Evolutionary conservation across 2,329 filamentous ascomycete genomes (phyloP), one percentile per base, ranked within the genome.

Genomic region (Drechslerella dactyloides): DNA sequence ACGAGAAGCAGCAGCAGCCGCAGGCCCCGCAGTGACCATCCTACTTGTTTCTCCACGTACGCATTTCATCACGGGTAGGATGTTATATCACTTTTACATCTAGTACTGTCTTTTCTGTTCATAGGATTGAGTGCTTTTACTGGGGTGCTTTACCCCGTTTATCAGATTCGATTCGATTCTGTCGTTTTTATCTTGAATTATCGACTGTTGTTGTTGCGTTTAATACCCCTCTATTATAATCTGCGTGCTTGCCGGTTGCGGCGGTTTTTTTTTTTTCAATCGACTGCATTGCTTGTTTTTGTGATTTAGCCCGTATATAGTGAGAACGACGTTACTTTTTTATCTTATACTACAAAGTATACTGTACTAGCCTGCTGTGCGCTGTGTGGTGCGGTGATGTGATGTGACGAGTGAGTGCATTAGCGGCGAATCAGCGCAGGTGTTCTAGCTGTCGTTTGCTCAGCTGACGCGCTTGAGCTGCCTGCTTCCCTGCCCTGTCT

Each of bases 1-100:
- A 65, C 23, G 60, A 64, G 51, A 72, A 72, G 60, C 60, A 65
- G 44, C 58, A 69, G 53, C 23, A 30, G 59, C 10, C 13, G 46
- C 40, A 17, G 30, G 5, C 3, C 6, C 23, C 11, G 46, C 19
- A 15, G 40, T 37, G 35, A 37, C 35, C 35, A 37, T 7, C 35
- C 15, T 37, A 37, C 35, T 37, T 44, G 17, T 10, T 10, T n/a
- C 15, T 10, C 40, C 40, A 44, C 19, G n/a, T n/a, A n/a, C n/a
- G n/a, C n/a, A n/a, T n/a, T n/a, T n/a, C n/a, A n/a, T n/a, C n/a
- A n/a, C n/a, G n/a, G n/a, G n/a, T n/a, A n/a, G n/a, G n/a, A n/a
- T n/a, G n/a, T n/a, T n/a, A n/a, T 24, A 52, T 24, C 21, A 6
- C 30, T 11, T 35, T 55, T 35, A 55, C 5, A 50, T 23, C 11